Conservation (phyloP, 2,329 filamentous ascomycete species). For the Ophiostoma australiae region DNA sequence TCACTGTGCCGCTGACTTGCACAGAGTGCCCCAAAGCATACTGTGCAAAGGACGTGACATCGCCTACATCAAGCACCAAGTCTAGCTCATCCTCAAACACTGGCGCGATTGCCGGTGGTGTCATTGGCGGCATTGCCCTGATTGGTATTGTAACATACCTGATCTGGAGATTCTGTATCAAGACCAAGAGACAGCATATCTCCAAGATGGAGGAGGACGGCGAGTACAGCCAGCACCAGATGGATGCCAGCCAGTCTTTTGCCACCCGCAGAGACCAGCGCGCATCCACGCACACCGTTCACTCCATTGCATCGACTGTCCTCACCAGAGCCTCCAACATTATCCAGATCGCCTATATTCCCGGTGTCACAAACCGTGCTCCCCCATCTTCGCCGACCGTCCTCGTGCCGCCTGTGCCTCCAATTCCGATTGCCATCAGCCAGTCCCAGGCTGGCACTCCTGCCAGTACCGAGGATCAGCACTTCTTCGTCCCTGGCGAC, state of each 20-base stretch:
- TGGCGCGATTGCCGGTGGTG: slow-evolving; percentile 86
- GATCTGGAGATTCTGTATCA: slow-evolving; percentile 83
- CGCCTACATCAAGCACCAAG: slow-evolving; percentile 27
- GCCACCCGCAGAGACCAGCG: slow-evolving; percentile 55
- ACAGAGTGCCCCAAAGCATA: slow-evolving; percentile 45
- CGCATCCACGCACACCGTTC: slow-evolving; percentile 76
- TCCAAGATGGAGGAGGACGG: slow-evolving; percentile 51
- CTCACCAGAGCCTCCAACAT: slow-evolving; percentile 96
- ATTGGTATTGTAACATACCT: slow-evolving; percentile 72
- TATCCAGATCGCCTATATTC: slow-evolving; percentile 98
- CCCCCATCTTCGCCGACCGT: slow-evolving; percentile 74
- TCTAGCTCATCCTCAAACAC: slow-evolving; percentile 55
- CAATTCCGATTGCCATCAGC: slow-evolving; percentile 62
- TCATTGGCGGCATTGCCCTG: slow-evolving; percentile 74
- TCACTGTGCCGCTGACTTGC: slow-evolving; percentile 44
- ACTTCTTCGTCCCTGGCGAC: slow-evolving; percentile 90
- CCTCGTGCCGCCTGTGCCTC: slow-evolving; percentile 86
- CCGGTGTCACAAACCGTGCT: slow-evolving; percentile 89
- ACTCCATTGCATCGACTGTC: slow-evolving; percentile 91
- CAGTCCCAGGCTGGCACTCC: slow-evolving; percentile 51
- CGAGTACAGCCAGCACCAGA: slow-evolving; percentile 44
- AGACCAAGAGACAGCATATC: slow-evolving; percentile 64
- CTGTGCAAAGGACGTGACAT: slow-evolving; percentile 37
- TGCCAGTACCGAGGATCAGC: slow-evolving; percentile 64
- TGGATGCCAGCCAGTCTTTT: slow-evolving; percentile 49